Evolutionary conservation across 139 green algal genomes (phyloP).

Genomic region (Raphidocelis subcapitata): DNA sequence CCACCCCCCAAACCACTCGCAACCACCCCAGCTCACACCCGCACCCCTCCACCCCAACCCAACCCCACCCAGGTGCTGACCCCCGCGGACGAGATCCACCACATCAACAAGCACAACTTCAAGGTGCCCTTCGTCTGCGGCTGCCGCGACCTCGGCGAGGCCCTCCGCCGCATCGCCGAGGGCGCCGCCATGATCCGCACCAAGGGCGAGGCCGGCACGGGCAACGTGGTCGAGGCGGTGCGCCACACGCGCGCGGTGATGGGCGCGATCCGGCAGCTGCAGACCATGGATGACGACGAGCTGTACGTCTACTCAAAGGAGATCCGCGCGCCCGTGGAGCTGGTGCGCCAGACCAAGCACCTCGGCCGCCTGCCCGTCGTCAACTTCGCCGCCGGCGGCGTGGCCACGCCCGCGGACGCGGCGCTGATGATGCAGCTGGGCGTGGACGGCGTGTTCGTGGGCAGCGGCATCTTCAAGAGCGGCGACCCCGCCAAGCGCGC

Average conservation of each 20-base stretch:
- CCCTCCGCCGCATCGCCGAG: constrained; percentile 95
- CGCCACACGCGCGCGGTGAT: constrained; percentile 92
- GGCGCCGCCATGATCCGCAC: constrained; percentile 98
- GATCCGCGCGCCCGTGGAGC: constrained; percentile 92
- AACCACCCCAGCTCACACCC: background rate
- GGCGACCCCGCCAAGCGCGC: constrained; percentile 91
- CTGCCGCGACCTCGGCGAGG: constrained; percentile 98
- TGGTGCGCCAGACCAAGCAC: constrained; percentile 90
- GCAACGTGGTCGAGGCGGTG: constrained; percentile 99
- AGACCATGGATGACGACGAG: constrained; percentile 99
- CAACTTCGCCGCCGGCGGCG: constrained; percentile 99
- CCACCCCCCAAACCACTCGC: no score
- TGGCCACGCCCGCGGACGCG: constrained; percentile 98
- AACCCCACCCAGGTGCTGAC: constrained; percentile 97
- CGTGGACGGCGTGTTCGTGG: constrained; percentile 99
- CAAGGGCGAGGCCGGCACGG: constrained; percentile 97
- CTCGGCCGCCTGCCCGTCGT: constrained; percentile 95
- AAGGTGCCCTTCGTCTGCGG: constrained; percentile 99
- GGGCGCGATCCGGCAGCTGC: constrained; percentile 91
- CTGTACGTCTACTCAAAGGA: constrained; percentile 99
- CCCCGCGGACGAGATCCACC: constrained; percentile 96
- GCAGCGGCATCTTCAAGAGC: constrained; percentile 98
- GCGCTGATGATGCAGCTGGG: constrained; percentile 99
- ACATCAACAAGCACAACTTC: constrained; percentile 99
- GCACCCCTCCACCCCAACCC: background rate